These are phyloP conservation scores for Alternaria dauci DNA, from an alignment of 2,329 filamentous ascomycete species.

Conservation along the genomic window DNA sequence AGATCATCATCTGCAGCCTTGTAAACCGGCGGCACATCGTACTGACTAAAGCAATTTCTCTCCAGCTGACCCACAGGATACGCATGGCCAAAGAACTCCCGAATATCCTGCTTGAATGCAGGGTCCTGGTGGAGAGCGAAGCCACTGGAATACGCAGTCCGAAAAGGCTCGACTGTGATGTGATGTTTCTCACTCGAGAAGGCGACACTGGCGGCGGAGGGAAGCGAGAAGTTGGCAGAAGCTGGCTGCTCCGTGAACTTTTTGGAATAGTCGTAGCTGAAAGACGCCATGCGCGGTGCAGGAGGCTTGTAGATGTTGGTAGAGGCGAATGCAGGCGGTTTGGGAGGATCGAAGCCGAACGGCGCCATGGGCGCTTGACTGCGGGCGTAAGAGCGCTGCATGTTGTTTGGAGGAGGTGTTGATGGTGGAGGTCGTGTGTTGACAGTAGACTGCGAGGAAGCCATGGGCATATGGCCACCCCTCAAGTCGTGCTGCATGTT, in stretches of 20 bases:
- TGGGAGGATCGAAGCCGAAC: constrained; percentile 57
- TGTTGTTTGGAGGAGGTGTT: neutral
- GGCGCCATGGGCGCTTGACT: neutral
- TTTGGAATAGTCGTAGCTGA: neutral
- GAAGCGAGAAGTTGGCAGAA: constrained; percentile 24
- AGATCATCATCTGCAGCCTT: constrained; percentile 22
- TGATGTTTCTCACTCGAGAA: neutral
- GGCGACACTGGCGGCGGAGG: neutral
- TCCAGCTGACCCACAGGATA: neutral
- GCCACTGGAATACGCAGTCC: constrained; percentile 71
- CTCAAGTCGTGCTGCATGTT: neutral
- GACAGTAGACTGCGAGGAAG: neutral
- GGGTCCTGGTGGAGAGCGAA: constrained; percentile 46
- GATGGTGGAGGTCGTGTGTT: neutral
- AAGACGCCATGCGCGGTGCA: constrained; percentile 37
- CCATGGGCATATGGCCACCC: neutral
- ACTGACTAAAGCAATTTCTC: constrained; percentile 72
- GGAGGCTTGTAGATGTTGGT: neutral
- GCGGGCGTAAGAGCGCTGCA: neutral
- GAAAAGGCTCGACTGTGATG: constrained; percentile 53
- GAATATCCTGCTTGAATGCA: constrained; percentile 10
- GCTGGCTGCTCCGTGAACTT: constrained; percentile 54
- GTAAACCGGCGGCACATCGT: constrained; percentile 9
- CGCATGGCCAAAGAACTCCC: constrained; percentile 12
- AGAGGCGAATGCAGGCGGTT: constrained; percentile 55